Percentiles rank a stretch among this genome's conserved stretches.
phyloP scores from a whole-genome alignment of 2,329 filamentous ascomycete genomes.

The Aspergillus tanneri region DNA sequence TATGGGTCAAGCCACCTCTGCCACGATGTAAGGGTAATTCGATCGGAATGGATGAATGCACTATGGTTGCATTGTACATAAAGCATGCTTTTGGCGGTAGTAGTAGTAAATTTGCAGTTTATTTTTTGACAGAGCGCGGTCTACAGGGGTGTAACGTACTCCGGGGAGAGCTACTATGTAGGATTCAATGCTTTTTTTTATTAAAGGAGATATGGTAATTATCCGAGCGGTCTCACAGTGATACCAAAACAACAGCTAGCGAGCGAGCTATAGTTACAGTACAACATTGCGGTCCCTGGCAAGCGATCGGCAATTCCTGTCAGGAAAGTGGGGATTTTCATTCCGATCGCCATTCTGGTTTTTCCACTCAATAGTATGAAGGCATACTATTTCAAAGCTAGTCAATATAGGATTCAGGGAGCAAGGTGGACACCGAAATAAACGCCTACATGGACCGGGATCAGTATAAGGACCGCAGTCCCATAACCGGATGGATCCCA shows the following conservation, averaged over 20 bases:
- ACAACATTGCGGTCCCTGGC: background rate
- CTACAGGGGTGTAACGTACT: too few species aligned
- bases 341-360: background rate
- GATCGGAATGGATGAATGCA: slow-evolving; percentile 1
- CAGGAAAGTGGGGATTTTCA: background rate
- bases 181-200: background rate
- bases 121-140: too few species aligned
- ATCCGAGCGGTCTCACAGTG: background rate
- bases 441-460: too few species aligned
- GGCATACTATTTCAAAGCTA: too few species aligned
- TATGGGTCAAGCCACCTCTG: background rate
- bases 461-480: background rate
- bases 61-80: background rate
- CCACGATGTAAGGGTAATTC: slow-evolving; percentile 1
- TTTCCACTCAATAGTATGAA: too few species aligned
- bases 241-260: too few species aligned
- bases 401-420: too few species aligned
- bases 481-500: background rate
- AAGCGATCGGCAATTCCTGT: background rate
- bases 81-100: slow-evolving; percentile 1
- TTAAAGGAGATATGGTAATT: background rate
- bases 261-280: too few species aligned
- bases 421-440: too few species aligned
- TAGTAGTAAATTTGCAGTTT: background rate
- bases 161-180: too few species aligned